A percentile compares a stretch with the other conserved stretches of the same genome.
These are phyloP conservation scores for Gonium pectorale DNA, from an alignment of 139 green algal genomes.

Conservation along the genomic window DNA sequence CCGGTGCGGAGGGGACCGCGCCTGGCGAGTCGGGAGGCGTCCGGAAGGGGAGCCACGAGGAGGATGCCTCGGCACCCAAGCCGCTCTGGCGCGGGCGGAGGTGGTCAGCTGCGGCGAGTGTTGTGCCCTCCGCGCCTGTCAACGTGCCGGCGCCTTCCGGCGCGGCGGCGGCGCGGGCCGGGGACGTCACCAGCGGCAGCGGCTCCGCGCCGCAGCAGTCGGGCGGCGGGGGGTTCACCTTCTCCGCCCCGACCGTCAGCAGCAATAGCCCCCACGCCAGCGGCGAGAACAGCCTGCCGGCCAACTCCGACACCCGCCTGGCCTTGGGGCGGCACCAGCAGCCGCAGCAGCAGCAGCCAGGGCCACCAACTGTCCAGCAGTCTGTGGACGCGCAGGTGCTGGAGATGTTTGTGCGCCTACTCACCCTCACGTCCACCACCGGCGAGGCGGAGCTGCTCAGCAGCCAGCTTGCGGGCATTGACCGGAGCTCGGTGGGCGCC, in stretches of 20 bases:
- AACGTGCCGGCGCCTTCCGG: no score
- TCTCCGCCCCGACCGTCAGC: neutral
- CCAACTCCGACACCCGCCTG: no score
- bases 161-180: neutral
- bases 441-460: neutral
- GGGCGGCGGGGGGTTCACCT: conserved; percentile 12
- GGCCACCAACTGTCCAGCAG: neutral
- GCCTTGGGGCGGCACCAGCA: no score
- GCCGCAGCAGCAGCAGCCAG: neutral
- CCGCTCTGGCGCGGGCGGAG: no score
- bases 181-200: neutral
- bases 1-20: no score
- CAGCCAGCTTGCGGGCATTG: neutral
- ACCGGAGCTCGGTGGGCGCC: neutral
- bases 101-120: no score
- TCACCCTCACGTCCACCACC: neutral
- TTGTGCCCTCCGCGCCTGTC: no score
- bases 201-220: neutral
- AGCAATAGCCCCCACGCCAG: no score
- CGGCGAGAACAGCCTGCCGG: no score
- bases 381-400: neutral
- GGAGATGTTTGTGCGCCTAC: conserved; percentile 21
- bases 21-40: no score
- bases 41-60: no score
- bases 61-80: no score